Evolutionary conservation across 192 early-diverging fungal species (phyloP).

Genomic region (Dissophora ornata): DNA sequence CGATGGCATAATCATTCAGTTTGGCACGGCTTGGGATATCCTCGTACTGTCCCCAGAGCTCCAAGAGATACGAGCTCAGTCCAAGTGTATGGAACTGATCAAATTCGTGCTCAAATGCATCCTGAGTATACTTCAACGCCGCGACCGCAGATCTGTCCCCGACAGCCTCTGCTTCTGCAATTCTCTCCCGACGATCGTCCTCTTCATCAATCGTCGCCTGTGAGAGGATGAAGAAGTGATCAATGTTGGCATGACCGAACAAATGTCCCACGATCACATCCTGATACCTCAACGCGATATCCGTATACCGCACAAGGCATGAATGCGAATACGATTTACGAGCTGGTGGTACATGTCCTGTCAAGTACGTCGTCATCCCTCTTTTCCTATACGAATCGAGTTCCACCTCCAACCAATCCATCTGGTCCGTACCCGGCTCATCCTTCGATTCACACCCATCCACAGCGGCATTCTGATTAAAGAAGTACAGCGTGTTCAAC

Average conservation of each 20-base stretch:
- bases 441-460: constrained; percentile 66
- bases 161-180: neutral
- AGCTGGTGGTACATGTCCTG: constrained; percentile 76
- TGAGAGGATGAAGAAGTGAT: constrained; percentile 72
- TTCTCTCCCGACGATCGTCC: neutral
- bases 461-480: constrained; percentile 72
- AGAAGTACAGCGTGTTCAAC: constrained; percentile 82
- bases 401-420: constrained; percentile 76
- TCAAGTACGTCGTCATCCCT: constrained; percentile 65
- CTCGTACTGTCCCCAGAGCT: constrained; percentile 56
- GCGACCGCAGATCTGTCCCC: neutral
- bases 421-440: constrained; percentile 71
- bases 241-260: constrained; percentile 82
- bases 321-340: constrained; percentile 54
- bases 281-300: constrained; percentile 54
- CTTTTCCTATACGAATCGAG: constrained; percentile 58
- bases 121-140: neutral
- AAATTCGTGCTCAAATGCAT: constrained; percentile 56
- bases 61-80: constrained; percentile 48
- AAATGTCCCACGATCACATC: constrained; percentile 73
- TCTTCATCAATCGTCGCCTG: constrained; percentile 22
- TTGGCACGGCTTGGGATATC: constrained; percentile 37
- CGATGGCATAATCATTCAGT: constrained; percentile 48
- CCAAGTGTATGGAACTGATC: constrained; percentile 32
- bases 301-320: constrained; percentile 58